These are phyloP conservation scores for Hortaea werneckii DNA, from an alignment of 2,329 filamentous ascomycete species.

Conservation along the genomic window DNA sequence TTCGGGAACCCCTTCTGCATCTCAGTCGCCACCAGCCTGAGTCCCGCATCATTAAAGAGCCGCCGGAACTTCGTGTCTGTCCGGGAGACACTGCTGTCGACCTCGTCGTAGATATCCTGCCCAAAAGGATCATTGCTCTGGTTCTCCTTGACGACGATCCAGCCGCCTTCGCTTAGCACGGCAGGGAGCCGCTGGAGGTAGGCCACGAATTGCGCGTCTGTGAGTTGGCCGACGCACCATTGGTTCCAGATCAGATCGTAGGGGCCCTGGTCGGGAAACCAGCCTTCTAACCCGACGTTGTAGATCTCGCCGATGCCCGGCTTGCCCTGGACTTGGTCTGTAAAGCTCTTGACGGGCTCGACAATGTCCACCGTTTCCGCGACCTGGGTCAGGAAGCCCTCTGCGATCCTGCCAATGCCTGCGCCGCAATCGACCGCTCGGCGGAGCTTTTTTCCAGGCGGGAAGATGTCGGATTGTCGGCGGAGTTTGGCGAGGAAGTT, in stretches of 20 bases:
- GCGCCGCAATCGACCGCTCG: constrained; percentile 52
- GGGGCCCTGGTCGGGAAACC: constrained; percentile 38
- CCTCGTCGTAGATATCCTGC: constrained; percentile 61
- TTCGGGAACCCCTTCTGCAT: constrained; percentile 62
- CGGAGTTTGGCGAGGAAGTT: constrained; percentile 61
- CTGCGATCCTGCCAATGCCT: constrained; percentile 73
- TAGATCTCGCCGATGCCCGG: constrained; percentile 53
- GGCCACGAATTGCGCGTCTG: constrained; percentile 57
- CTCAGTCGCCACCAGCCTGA: constrained; percentile 60
- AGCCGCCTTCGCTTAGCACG: constrained; percentile 37
- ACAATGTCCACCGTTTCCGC: constrained; percentile 69
- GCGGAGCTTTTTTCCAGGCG: constrained; percentile 20
- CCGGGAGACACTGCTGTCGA: constrained; percentile 70
- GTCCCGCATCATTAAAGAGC: constrained; percentile 59
- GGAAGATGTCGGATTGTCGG: constrained; percentile 23
- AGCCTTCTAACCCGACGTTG: constrained; percentile 65
- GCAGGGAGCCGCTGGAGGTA: constrained; percentile 55
- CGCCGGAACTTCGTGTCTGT: constrained; percentile 60
- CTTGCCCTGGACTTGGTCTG: constrained; percentile 43
- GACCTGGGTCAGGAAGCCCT: constrained; percentile 61
- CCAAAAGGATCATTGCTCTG: constrained; percentile 43
- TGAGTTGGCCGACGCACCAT: constrained; percentile 81
- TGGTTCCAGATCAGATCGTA: constrained; percentile 87
- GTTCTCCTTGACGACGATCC: constrained; percentile 77
- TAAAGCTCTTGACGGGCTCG: constrained; percentile 78